Base-by-base conservation (phyloP, 1,284 basidiomycete genomes). In the Peniophora sp. region DNA sequence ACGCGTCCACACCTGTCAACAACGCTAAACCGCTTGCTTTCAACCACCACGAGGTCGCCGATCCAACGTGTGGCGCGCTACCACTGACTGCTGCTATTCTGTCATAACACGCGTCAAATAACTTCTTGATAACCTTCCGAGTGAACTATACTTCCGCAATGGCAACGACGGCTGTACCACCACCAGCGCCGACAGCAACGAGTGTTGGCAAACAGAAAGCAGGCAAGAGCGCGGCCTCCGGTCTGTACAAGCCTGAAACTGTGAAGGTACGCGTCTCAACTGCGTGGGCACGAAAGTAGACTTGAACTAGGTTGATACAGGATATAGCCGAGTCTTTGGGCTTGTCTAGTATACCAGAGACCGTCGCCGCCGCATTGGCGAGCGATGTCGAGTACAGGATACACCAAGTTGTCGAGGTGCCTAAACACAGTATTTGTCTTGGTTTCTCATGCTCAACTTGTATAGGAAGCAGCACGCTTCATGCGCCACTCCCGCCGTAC, bases 331-430 rank as follows among this genome's bases (percentile, higher is more conserved):
- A 97, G 60, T 87, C 89, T 0, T 68, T 97, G 25, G 86, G 87
- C 47, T 84, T 98, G 53, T 73, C 81, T n/a, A 85, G 73, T 45
- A 69, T 99, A 43, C 77, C 90, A 1, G 91, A 95, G 52, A 68
- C 78, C 5, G 89, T 97, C 11, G 89, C 93, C 2, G 83, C 84
- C 17, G 79, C 90, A 0, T 77, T 99, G 16, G 94, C 96, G 2
- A 92, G 91, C 55, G 97, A 99, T 71, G 92, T 98, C 41, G 96
- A 99, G 66, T 97, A 98, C 69, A 78, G 97, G 53, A 81, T 98
- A 63, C 93, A 96, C 65, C 91, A 96, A 64, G 83, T 96, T 44
- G 80, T 95, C 54, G 91, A 97, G 77, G 90, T 90, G 56, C 53
- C 70, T 61, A 36, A 14, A 38, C 27, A 20, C 17, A 11, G 5